A percentile compares a stretch with the other conserved stretches of the same genome.
Evolutionary conservation across 148 eudicot species (phyloP).

Genomic region (Euryodendron excelsum): DNA sequence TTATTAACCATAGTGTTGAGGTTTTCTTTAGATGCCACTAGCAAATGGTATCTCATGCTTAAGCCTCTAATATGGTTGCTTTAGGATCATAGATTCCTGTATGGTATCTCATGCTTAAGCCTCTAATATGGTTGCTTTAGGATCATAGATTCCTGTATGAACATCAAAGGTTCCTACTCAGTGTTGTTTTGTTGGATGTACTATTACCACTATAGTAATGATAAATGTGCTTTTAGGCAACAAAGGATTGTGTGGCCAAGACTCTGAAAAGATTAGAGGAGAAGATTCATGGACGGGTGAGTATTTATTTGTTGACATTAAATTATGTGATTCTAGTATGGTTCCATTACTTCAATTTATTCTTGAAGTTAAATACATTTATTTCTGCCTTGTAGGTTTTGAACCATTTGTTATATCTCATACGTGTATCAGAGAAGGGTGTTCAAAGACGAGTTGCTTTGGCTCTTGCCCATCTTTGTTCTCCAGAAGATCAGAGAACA

Average conservation of each 20-base stretch:
- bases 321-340: background rate
- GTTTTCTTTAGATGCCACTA: background rate
- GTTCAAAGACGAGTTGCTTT: constrained; percentile 70
- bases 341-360: background rate
- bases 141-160: background rate
- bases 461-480: constrained; percentile 95
- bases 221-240: constrained; percentile 53
- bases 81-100: background rate
- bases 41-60: background rate
- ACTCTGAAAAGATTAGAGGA: constrained; percentile 91
- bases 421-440: constrained; percentile 65
- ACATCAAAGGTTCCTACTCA: background rate
- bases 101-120: background rate
- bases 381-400: constrained; percentile 48
- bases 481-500: constrained; percentile 62
- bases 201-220: background rate
- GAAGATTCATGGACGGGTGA: constrained; percentile 86
- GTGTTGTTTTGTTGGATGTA: constrained; percentile 11
- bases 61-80: background rate
- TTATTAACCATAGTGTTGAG: background rate
- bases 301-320: constrained; percentile 16
- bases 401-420: constrained; percentile 44
- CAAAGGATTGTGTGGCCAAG: constrained; percentile 87
- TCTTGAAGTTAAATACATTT: background rate
- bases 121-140: background rate